Evolutionary conservation across 2,329 filamentous ascomycete genomes (phyloP).

Genomic region (Alternaria longipes): DNA sequence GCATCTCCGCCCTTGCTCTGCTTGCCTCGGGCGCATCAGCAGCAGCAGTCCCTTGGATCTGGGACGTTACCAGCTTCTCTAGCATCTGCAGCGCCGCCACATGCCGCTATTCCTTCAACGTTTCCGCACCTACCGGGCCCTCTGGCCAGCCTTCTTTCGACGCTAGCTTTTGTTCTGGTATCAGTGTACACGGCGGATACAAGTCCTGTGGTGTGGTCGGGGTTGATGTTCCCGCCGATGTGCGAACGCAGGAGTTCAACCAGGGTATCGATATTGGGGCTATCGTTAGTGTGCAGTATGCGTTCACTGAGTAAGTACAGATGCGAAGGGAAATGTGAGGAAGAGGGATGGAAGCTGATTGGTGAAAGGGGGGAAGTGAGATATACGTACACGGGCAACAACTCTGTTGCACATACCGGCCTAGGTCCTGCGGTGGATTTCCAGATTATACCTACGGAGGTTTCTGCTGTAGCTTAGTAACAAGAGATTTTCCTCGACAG

Average conservation of each 20-base stretch:
- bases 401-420: slow-evolving; percentile 2
- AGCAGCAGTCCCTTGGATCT: slow-evolving; percentile 19
- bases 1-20: slow-evolving; percentile 15
- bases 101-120: slow-evolving; percentile 32
- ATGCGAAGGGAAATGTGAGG: too few relatives aligned
- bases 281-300: slow-evolving; percentile 22
- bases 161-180: slow-evolving; percentile 24
- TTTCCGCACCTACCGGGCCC: slow-evolving; percentile 23
- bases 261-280: slow-evolving; percentile 18
- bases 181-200: slow-evolving; percentile 23
- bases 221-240: slow-evolving; percentile 21
- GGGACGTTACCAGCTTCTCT: slow-evolving; percentile 27
- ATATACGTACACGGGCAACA: slow-evolving; percentile 11
- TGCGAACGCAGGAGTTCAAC: slow-evolving; percentile 25
- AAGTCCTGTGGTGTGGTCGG: slow-evolving; percentile 26
- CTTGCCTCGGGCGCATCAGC: slow-evolving; percentile 20
- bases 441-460: slow-evolving; percentile 19
- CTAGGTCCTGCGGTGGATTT: slow-evolving; percentile 4
- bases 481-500: fast-evolving
- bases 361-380: slow-evolving; percentile 1
- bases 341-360: too few relatives aligned
- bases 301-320: slow-evolving; percentile 25
- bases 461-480: slow-evolving; percentile 8
- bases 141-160: slow-evolving; percentile 25
- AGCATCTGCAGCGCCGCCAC: slow-evolving; percentile 32